Evolutionary conservation across 768 basidiomycete species (phyloP), one percentile per base, ranked within the genome.

Genomic region (Tricholoma saponaceum): DNA sequence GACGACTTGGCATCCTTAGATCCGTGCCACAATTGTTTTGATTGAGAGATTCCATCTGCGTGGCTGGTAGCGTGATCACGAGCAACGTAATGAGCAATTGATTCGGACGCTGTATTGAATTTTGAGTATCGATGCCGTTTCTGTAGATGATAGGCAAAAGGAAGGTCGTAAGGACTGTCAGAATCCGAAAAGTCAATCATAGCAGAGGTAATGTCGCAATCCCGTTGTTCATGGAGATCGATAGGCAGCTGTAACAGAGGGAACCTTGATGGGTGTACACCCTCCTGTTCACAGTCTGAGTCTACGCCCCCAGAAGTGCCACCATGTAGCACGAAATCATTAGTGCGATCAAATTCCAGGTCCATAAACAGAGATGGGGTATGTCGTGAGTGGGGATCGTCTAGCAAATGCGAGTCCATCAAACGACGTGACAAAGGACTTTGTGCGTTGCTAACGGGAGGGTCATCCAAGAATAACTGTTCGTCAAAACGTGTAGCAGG

Each of bases 41-140:
- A 49, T 6, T 50, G 47, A 30, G 47, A 50, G 47, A 10, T 18
- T 41, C 26, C 23, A 37, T 50, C 59, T 46, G n/a, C 52, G 14
- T 58, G 20, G 18, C n/a, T 35, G 46, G 37, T 44, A 62, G 56
- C 55, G 46, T 64, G 63, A 64, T 56, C 57, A 54, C 14, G 55
- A 37, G 16, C n/a, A 32, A 49, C 25, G 44, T 37, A 49, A 18
- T 50, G 30, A 37, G 46, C 12, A 22, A 30, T n/a, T 25, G 46
- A 50, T 46, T 50, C 46, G 18, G 55, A 20, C 28, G 14, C 43
- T 46, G 20, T 46, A 33, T 47, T 23, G 28, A 52, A 46, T 41
- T 56, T 46, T 4, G 51, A 32, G 30, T 35, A 30, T 51, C 54
- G 46, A 51, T 51, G 30, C 50, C 51, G 49, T 37, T n/a, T 16